Conservation (phyloP, 345 rosid genomes). For the Sisymbrium irio region DNA sequence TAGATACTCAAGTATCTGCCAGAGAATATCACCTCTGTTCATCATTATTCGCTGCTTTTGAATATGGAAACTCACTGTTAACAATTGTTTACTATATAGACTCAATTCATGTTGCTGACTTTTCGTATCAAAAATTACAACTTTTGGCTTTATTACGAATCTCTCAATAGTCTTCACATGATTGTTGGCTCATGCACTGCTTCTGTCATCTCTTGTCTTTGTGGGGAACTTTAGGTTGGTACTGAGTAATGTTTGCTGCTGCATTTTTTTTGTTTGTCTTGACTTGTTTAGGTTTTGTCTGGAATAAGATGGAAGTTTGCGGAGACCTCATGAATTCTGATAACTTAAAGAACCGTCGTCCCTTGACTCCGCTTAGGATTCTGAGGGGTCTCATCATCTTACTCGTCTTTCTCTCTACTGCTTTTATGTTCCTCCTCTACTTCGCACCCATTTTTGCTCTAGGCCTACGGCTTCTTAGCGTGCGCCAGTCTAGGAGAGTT, state of each 20-base stretch:
- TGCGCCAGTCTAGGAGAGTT: slow-evolving; percentile 54
- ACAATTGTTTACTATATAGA: too few relatives aligned
- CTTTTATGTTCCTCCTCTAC: slow-evolving; percentile 63
- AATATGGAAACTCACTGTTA: neutral
- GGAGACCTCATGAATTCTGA: slow-evolving; percentile 37
- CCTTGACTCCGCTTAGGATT: slow-evolving; percentile 59
- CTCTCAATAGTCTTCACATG: neutral
- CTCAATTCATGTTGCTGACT: slow-evolving; percentile 3
- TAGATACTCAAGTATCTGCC: neutral
- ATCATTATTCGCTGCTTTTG: neutral
- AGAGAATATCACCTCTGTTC: neutral
- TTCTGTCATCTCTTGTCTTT: neutral
- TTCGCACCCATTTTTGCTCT: slow-evolving; percentile 50
- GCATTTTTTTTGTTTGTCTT: neutral
- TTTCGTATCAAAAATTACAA: neutral
- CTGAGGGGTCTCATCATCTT: slow-evolving; percentile 64
- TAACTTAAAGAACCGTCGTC: slow-evolving; percentile 50
- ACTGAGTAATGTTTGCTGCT: neutral
- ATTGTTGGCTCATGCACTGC: neutral
- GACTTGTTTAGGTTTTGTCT: slow-evolving; percentile 12
- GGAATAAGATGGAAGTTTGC: slow-evolving; percentile 47
- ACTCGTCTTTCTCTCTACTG: slow-evolving; percentile 60
- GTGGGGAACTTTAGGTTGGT: neutral
- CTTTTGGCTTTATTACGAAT: neutral
- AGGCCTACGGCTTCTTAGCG: slow-evolving; percentile 44